Conservation (phyloP, 768 basidiomycete species). For the Lactifluus echinatus region DNA sequence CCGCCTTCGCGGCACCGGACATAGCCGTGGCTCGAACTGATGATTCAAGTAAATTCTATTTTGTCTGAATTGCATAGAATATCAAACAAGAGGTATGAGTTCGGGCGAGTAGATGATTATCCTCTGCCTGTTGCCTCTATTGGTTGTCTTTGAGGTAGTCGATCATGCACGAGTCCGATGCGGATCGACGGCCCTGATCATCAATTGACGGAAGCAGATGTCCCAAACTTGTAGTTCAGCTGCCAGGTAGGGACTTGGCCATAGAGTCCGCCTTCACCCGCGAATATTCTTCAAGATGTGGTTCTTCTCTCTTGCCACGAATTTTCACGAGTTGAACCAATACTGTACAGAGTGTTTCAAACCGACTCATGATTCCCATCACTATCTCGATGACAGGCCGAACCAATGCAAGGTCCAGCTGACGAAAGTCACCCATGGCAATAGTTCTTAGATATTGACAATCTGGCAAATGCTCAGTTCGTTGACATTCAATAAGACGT, state of each 20-base stretch:
- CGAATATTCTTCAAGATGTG: background rate
- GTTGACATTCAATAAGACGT: no score
- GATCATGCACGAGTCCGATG: background rate
- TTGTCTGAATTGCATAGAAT: background rate
- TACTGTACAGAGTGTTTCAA: background rate
- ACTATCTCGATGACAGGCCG: background rate
- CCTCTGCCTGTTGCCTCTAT: background rate
- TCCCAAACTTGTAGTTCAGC: background rate
- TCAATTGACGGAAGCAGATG: background rate
- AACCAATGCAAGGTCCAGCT: background rate
- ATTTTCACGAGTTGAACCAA: background rate
- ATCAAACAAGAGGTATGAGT: background rate
- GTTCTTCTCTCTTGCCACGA: background rate
- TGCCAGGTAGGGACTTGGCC: background rate
- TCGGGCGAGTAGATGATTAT: background rate
- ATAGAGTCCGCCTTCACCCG: no score
- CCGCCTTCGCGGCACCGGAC: constrained; percentile 5
- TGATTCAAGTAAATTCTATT: background rate
- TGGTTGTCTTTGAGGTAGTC: background rate
- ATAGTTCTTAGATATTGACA: background rate
- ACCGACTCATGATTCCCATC: background rate
- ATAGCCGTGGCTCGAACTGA: constrained; percentile 3
- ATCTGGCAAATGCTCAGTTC: no score
- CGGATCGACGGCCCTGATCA: background rate
- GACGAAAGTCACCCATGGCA: background rate